Conservation (phyloP, 2,329 filamentous ascomycete species). For the Phoma herbarum region DNA sequence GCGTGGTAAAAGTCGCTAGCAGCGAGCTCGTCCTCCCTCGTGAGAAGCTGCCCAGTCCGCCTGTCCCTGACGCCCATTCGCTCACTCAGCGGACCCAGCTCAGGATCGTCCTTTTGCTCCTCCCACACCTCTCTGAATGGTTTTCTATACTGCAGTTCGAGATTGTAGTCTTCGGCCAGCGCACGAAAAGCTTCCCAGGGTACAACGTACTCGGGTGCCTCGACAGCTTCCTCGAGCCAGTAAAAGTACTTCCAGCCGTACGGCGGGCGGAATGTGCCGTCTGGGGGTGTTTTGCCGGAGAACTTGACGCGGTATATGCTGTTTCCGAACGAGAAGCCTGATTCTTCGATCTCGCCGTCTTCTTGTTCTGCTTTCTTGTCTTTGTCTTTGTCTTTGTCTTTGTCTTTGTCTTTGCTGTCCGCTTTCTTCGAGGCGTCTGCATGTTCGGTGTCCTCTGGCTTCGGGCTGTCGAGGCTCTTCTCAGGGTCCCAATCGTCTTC, state of each 20-base stretch:
- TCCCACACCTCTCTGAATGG: constrained; percentile 92
- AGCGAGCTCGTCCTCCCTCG: constrained; percentile 89
- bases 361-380: constrained; percentile 55
- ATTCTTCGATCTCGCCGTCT: constrained; percentile 58
- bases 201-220: constrained; percentile 96
- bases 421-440: constrained; percentile 46
- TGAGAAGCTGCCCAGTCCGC: constrained; percentile 70
- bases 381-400: constrained; percentile 50
- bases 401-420: constrained; percentile 47
- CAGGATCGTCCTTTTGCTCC: constrained; percentile 83
- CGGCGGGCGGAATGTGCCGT: constrained; percentile 91
- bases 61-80: constrained; percentile 91
- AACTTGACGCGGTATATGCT: constrained; percentile 91
- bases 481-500: constrained; percentile 57
- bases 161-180: constrained; percentile 93
- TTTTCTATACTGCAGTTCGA: constrained; percentile 94
- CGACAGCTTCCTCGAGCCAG: constrained; percentile 93
- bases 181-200: constrained; percentile 98
- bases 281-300: constrained; percentile 79
- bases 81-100: constrained; percentile 85
- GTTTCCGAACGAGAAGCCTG: constrained; percentile 84
- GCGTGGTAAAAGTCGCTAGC: constrained; percentile 85
- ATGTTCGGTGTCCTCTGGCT: constrained; percentile 50
- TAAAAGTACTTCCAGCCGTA: constrained; percentile 99
- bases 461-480: constrained; percentile 53